Evolutionary conservation across 495 filamentous ascomycete species (phyloP), one percentile per base, ranked within the genome.

Genomic region (Rhypophila decipiens): DNA sequence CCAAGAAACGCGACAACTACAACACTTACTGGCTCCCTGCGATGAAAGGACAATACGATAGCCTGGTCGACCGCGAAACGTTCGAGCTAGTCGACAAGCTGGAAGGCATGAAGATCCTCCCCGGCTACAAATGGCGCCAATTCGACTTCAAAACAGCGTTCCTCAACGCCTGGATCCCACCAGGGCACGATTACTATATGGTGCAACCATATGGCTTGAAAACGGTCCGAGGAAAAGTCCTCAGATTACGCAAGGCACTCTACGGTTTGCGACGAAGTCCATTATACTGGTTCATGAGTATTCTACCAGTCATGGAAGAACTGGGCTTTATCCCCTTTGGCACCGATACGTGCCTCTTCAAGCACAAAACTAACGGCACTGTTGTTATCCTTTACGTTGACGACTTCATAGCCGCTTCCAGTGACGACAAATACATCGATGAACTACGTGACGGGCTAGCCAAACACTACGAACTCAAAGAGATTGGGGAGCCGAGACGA

Each of bases 81-180:
- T n/a, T n/a, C n/a, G n/a, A n/a, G n/a, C n/a, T n/a, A n/a, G n/a
- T n/a, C n/a, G n/a, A n/a, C n/a, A n/a, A n/a, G n/a, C n/a, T n/a
- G n/a, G n/a, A n/a, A n/a, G n/a, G n/a, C n/a, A n/a, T n/a, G n/a
- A n/a, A n/a, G n/a, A n/a, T n/a, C n/a, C n/a, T n/a, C n/a, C n/a
- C n/a, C n/a, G 29, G 29, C 13, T 33, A 33, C 13, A 8, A 8
- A 7, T 13, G 7, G 8, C 29, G 29, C 8, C 17, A 52, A 11
- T 52, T 42, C 15, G 39, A 52, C 44, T 52, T 52, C 22, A 43
- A 47, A 3, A 47, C 18, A 0, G 39, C 31, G 8, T 52, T 52
- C 4, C 10, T 52, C 0, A 52, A 52, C 22, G 21, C 24, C 8
- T 10, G 18, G 0, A 46, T 51, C 35, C 42, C 42, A 1, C 2